Percentiles rank a stretch among this genome's conserved stretches.
Conservation (phyloP, 257 asterid genomes). For the Paraleonurus japonicus region DNA sequence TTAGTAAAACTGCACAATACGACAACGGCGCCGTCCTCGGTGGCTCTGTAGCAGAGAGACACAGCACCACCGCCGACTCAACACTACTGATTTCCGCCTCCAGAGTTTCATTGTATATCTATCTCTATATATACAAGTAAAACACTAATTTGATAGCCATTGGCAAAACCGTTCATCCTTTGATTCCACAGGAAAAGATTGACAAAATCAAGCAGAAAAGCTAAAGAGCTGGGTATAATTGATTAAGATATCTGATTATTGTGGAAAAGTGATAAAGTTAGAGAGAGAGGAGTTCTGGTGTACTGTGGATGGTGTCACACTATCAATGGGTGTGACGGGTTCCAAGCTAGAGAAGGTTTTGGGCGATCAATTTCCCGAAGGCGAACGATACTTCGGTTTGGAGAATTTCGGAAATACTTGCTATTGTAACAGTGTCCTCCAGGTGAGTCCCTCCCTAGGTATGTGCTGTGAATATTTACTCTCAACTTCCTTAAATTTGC, state of each 20-base stretch:
- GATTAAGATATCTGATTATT: constrained; percentile 1
- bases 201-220: neutral
- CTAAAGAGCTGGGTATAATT: neutral
- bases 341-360: constrained; percentile 60
- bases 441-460: constrained; percentile 29
- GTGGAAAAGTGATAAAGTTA: neutral
- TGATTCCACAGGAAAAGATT: neutral
- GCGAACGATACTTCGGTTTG: constrained; percentile 63
- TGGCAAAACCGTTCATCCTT: neutral
- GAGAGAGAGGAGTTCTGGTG: constrained; percentile 52
- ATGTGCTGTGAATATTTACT: too few relatives aligned
- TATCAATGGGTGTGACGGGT: constrained; percentile 56
- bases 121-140: neutral
- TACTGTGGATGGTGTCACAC: constrained; percentile 41
- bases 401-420: constrained; percentile 70
- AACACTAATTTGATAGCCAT: neutral
- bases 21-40: constrained; percentile 12
- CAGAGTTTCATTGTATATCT: neutral
- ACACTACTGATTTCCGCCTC: neutral
- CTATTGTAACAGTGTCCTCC: constrained; percentile 62
- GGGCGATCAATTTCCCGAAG: constrained; percentile 64
- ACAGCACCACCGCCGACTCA: constrained; percentile 16
- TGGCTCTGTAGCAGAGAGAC: constrained; percentile 13
- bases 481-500: neutral
- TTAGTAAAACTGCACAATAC: neutral